phyloP scores from a whole-genome alignment of 805 yeast species.

The Zygotorulaspora chibaensis region DNA sequence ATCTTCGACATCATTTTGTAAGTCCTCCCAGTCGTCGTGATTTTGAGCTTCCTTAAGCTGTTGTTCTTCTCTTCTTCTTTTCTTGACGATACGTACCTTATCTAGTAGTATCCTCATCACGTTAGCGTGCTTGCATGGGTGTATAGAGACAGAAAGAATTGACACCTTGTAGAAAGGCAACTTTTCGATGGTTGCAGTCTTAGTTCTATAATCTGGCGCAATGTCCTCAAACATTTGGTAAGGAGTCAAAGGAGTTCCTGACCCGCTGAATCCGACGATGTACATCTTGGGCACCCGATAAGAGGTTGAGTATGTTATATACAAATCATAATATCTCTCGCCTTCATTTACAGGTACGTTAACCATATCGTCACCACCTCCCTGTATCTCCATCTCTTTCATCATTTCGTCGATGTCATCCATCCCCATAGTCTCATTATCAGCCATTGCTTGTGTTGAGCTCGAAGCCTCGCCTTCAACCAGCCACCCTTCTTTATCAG shows the following conservation, averaged over 20 bases:
- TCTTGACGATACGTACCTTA: constrained; percentile 54
- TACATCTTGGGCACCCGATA: constrained; percentile 95
- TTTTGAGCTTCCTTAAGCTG: constrained; percentile 21
- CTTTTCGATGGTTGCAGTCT: constrained; percentile 92
- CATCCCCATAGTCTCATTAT: neutral
- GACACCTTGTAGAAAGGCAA: constrained; percentile 81
- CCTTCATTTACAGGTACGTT: constrained; percentile 41
- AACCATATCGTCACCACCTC: constrained; percentile 43
- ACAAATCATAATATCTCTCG: constrained; percentile 77
- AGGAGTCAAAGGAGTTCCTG: constrained; percentile 84
- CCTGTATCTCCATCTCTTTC: constrained; percentile 31
- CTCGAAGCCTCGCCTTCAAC: constrained; percentile 29
- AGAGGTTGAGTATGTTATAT: constrained; percentile 88
- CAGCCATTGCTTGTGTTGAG: neutral
- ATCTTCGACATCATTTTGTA: constrained; percentile 38
- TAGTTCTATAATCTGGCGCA: constrained; percentile 83
- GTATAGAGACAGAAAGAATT: constrained; percentile 68
- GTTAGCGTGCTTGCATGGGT: constrained; percentile 92
- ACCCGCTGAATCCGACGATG: constrained; percentile 75
- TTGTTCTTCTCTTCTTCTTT: constrained; percentile 41
- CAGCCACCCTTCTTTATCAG: constrained; percentile 60
- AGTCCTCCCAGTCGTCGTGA: constrained; percentile 55
- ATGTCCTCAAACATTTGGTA: constrained; percentile 93
- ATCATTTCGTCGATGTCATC: constrained; percentile 30
- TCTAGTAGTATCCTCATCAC: constrained; percentile 89